phyloP scores from a whole-genome alignment of 495 filamentous ascomycete genomes.

The Extremus antarcticus region DNA sequence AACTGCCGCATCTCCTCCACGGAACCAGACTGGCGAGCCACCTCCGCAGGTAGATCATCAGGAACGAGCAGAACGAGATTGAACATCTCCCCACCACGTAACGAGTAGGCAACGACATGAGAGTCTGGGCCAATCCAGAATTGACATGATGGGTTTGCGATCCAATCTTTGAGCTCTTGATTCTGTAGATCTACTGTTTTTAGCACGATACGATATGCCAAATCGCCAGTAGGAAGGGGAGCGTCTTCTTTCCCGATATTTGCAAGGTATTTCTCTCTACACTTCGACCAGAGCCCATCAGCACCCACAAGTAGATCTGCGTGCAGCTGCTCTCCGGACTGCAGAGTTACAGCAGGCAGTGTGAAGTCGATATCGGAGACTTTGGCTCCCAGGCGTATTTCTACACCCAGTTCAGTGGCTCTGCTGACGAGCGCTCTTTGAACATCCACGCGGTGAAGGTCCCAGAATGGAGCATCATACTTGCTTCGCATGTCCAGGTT shows the following conservation, averaged over 20 bases:
- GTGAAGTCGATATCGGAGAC: slow-evolving; percentile 21
- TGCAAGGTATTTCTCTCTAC: slow-evolving; percentile 22
- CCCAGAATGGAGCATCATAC: slow-evolving; percentile 27
- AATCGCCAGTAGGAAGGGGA: slow-evolving; percentile 48
- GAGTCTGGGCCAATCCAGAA: slow-evolving; percentile 61
- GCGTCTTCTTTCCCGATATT: slow-evolving; percentile 17
- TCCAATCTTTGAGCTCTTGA: slow-evolving; percentile 38
- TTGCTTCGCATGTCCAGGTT: slow-evolving; percentile 19
- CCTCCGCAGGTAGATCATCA: slow-evolving; percentile 51
- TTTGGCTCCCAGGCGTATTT: slow-evolving; percentile 16
- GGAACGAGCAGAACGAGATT: slow-evolving; percentile 62
- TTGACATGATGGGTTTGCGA: slow-evolving; percentile 47
- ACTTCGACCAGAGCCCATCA: slow-evolving; percentile 31
- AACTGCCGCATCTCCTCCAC: slow-evolving; percentile 56
- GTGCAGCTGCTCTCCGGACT: slow-evolving; percentile 16
- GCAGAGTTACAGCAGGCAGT: slow-evolving; percentile 11
- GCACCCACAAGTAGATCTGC: slow-evolving; percentile 31
- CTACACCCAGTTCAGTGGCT: slow-evolving; percentile 24
- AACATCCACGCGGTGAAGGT: slow-evolving; percentile 29
- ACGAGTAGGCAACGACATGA: slow-evolving; percentile 54
- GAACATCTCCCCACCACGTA: slow-evolving; percentile 49
- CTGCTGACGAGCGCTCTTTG: slow-evolving; percentile 20
- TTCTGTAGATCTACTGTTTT: slow-evolving; percentile 42
- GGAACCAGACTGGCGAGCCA: slow-evolving; percentile 45
- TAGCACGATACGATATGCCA: slow-evolving; percentile 55